Evolutionary conservation across 352 stramenopile species (phyloP), one percentile per base, ranked within the genome.

Genomic region (Pythium aristosporum): DNA sequence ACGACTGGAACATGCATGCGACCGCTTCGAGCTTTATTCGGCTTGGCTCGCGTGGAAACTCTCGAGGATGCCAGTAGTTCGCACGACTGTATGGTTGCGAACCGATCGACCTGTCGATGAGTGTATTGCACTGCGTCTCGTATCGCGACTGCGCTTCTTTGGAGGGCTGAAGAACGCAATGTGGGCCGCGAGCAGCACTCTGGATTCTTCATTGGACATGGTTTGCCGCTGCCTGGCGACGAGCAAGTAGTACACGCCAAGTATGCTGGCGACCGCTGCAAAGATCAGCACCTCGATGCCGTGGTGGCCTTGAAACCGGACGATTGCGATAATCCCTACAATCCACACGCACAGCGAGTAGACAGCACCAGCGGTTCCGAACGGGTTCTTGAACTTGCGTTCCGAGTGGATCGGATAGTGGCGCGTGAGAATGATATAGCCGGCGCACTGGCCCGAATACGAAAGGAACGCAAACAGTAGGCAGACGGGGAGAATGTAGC

Each of bases 401-500:
- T 61, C 20, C 25, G 51, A 39, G 9, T 64, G 39, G 47, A 63
- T 65, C 3, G 28, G 36, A 18, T 52, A 72, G 16, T 63, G 44
- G 20, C 47, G 11, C 28, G 67, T 68, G 41, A 73, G 50, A 12
- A 41, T 57, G 36, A 76, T 57, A 47, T 73, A 73, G 25, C 65
- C 65, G 12, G 68, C 50, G 18, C 61, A 74, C 62, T 75, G 71
- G 7, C 65, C 68, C 20, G 48, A 46, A 59, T 77, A 77, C 7
- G 67, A 64, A 0, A 49, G 30, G 39, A 71, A 75, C 11, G 46
- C 58, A 16, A 66, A 63, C 10, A 71, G 37, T 10, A 75, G 34
- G 30, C 58, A 71, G 11, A 69, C 21, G 9, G 56, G 65, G 23
- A 77, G 63, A 1, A 77, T 10, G 42, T 69, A 66, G 12, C 0